Percentiles rank a stretch among this genome's conserved stretches.
Evolutionary conservation across 768 basidiomycete species (phyloP).

Genomic region (Russula brevipes): DNA sequence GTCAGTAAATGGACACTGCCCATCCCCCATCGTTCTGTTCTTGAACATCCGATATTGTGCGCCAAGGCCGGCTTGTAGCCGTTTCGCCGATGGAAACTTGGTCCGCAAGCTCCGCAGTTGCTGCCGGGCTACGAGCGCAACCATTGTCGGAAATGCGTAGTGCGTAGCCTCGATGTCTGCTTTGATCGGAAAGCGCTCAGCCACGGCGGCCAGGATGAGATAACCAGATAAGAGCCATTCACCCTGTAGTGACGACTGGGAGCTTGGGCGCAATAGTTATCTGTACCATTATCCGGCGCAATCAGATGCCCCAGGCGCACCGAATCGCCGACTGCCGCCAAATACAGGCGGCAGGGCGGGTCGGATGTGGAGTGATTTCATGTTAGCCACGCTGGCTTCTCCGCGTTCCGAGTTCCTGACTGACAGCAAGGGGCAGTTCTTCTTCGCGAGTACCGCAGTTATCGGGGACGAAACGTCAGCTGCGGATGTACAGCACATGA

Average conservation of each 20-base stretch:
- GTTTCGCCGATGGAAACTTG: background rate
- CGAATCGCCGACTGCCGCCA: background rate
- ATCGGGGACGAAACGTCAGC: background rate
- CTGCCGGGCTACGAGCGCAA: background rate
- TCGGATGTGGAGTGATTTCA: background rate
- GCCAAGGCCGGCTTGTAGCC: too few relatives aligned
- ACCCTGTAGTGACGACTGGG: background rate
- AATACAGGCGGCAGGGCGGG: background rate
- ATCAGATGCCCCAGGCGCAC: background rate
- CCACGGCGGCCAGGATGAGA: slow-evolving; percentile 1
- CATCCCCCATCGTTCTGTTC: background rate
- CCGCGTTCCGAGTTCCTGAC: too few relatives aligned
- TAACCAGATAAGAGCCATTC: slow-evolving; percentile 9
- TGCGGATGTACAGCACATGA: background rate
- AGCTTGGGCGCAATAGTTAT: background rate
- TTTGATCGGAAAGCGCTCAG: slow-evolving; percentile 14
- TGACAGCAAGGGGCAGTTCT: background rate
- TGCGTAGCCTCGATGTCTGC: slow-evolving; percentile 6
- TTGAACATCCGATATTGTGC: background rate
- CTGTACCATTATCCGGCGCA: background rate
- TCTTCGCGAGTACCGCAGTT: background rate
- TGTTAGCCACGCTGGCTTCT: background rate
- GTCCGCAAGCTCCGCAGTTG: background rate
- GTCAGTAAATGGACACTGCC: background rate
- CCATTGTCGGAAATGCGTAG: background rate